A percentile compares a stretch with the other conserved stretches of the same genome.
Evolutionary conservation across 179 eudicot species (phyloP).

Genomic region (Monotropa hypopitys): DNA sequence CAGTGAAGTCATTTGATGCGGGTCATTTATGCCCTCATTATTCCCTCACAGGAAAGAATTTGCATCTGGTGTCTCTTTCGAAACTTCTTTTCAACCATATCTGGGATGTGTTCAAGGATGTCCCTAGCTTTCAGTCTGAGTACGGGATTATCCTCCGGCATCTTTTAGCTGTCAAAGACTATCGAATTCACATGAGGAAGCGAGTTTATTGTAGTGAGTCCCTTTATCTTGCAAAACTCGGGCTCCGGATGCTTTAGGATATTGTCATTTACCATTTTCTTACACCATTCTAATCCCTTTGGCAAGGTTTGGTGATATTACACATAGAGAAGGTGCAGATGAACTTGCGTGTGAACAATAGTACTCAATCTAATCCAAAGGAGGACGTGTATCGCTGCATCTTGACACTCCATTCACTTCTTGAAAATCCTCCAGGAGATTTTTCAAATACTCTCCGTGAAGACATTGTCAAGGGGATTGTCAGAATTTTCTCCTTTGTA

Average conservation of each 20-base stretch:
- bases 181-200: constrained; percentile 73
- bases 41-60: constrained; percentile 37
- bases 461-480: constrained; percentile 50
- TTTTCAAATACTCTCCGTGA: constrained; percentile 59
- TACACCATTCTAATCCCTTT: constrained; percentile 4
- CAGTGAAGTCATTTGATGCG: neutral
- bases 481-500: constrained; percentile 43
- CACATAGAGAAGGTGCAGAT: constrained; percentile 59
- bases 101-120: constrained; percentile 65
- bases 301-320: constrained; percentile 56
- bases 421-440: constrained; percentile 95
- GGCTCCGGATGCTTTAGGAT: neutral
- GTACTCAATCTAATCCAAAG: constrained; percentile 37
- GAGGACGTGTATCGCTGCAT: constrained; percentile 66
- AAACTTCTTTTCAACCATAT: constrained; percentile 68
- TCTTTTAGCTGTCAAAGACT: constrained; percentile 50
- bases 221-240: neutral
- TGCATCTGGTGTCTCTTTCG: constrained; percentile 53
- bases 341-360: constrained; percentile 38
- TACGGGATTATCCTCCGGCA: constrained; percentile 70
- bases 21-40: neutral
- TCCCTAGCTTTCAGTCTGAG: constrained; percentile 80
- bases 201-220: constrained; percentile 69
- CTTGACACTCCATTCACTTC: constrained; percentile 64
- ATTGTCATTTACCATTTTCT: neutral